These are phyloP conservation scores for Silene conica DNA, from an alignment of 148 eudicot genomes.

Conservation along the genomic window DNA sequence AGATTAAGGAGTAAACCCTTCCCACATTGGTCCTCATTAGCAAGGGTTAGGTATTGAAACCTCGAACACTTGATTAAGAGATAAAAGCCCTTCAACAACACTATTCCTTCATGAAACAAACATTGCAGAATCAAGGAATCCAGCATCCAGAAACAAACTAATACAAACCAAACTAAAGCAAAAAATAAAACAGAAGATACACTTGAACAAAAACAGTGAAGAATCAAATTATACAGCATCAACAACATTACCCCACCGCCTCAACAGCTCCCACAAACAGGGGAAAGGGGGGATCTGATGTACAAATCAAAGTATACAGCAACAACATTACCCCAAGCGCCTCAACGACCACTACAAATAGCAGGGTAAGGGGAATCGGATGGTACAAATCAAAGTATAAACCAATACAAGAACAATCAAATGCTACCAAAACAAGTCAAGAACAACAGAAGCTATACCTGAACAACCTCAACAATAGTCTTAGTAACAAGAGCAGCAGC, in stretches of 20 bases:
- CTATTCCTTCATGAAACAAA: not conserved
- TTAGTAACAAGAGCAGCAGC: slow-evolving; percentile 54
- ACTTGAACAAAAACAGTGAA: not conserved
- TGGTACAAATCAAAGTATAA: not conserved
- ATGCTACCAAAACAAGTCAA: not conserved
- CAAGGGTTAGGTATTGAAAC: too few species aligned
- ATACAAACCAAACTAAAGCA: not conserved
- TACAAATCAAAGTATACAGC: not conserved
- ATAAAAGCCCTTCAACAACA: not conserved
- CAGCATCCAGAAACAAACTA: not conserved
- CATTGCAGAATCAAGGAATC: not conserved
- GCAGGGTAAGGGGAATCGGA: too few species aligned
- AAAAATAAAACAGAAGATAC: not conserved
- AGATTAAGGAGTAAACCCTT: too few species aligned
- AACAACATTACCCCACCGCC: not conserved
- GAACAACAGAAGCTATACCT: slow-evolving; percentile 29
- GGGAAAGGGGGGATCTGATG: too few species aligned
- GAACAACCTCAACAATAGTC: slow-evolving; percentile 61
- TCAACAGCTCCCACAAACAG: too few species aligned
- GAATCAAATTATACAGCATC: not conserved
- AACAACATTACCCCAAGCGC: not conserved
- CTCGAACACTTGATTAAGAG: too few species aligned
- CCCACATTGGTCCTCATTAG: too few species aligned
- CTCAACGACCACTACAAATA: too few species aligned
- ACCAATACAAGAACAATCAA: too few species aligned